Evolutionary conservation across 192 early-diverging fungal genomes (phyloP).

Genomic region (Linnemannia zychae): DNA sequence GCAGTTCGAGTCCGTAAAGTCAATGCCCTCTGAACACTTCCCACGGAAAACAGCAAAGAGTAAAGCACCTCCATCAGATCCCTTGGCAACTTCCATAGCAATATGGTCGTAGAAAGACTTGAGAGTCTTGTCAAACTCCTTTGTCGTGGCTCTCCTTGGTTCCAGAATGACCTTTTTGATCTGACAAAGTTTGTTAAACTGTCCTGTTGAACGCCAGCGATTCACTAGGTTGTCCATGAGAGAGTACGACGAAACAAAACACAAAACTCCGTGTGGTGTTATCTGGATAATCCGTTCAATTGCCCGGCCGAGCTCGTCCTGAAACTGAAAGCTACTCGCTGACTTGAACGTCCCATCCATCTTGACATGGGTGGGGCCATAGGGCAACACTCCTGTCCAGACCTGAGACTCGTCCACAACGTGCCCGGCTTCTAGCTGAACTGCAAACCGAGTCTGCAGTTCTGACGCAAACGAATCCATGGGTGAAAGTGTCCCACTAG

Average conservation of each 20-base stretch:
- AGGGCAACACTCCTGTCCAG: conserved; percentile 28
- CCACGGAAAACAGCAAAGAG: conserved; percentile 82
- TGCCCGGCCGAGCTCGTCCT: conserved; percentile 35
- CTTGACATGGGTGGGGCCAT: conserved; percentile 26
- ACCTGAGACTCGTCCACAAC: conserved; percentile 68
- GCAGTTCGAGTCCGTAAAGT: conserved; percentile 76
- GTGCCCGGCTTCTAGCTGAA: conserved; percentile 69
- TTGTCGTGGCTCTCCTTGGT: conserved; percentile 19
- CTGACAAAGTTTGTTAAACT: conserved; percentile 7
- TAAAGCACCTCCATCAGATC: conserved; percentile 60
- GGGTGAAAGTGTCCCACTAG: conserved; percentile 75
- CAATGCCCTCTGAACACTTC: conserved; percentile 81
- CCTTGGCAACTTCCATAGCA: conserved; percentile 27
- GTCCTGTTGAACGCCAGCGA: conserved; percentile 25
- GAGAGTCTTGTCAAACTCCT: conserved; percentile 57
- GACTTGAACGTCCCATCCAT: conserved; percentile 35
- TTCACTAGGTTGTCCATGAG: conserved; percentile 19
- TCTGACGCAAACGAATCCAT: conserved; percentile 70
- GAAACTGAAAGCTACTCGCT: conserved; percentile 14
- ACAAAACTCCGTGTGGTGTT: conserved; percentile 62
- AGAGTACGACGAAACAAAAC: conserved; percentile 47
- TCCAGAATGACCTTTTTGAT: conserved; percentile 35
- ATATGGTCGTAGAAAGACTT: conserved; percentile 61
- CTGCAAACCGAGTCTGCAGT: conserved; percentile 62
- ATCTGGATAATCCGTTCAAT: conserved; percentile 37